Percentiles rank a stretch among this genome's conserved stretches.
These are phyloP conservation scores for Pelargonium australe DNA, from an alignment of 441 rosid genomes.

Conservation along the genomic window DNA sequence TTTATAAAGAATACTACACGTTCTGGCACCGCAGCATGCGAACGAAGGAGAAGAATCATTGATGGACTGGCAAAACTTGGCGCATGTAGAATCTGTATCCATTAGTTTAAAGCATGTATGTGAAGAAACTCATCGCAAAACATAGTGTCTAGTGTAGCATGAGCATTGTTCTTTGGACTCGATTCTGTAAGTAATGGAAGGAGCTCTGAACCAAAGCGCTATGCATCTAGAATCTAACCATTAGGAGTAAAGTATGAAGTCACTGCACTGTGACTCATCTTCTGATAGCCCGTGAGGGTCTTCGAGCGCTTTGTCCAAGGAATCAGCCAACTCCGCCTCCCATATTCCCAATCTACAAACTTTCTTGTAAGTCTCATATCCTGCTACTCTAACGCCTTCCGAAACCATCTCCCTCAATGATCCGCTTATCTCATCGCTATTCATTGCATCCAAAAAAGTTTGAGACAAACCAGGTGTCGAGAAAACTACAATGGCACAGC, in stretches of 20 bases:
- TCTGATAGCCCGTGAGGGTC: conserved; percentile 21
- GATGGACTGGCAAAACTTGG: background rate
- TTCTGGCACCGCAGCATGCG: too few species aligned
- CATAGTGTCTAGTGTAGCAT: background rate
- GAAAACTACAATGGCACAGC: conserved; percentile 72
- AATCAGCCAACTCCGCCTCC: conserved; percentile 53
- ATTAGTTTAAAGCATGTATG: background rate
- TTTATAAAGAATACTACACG: too few species aligned
- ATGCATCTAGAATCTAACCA: background rate
- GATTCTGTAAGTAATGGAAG: too few species aligned
- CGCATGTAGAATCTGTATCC: background rate
- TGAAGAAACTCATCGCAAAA: background rate
- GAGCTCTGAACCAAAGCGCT: background rate
- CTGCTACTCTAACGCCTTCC: conserved; percentile 56
- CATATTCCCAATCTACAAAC: conserved; percentile 58
- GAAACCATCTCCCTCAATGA: conserved; percentile 55
- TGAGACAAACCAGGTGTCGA: conserved; percentile 42
- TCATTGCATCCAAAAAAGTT: conserved; percentile 39
- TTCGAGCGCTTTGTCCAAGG: conserved; percentile 50
- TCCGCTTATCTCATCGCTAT: conserved; percentile 36
- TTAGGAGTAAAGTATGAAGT: conserved; percentile 22
- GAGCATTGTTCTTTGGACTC: background rate
- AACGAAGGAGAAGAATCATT: background rate
- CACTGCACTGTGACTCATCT: conserved; percentile 29
- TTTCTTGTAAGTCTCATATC: conserved; percentile 47